Evolutionary conservation across 2,329 filamentous ascomycete genomes (phyloP).

Genomic region (Exophiala aquamarina): DNA sequence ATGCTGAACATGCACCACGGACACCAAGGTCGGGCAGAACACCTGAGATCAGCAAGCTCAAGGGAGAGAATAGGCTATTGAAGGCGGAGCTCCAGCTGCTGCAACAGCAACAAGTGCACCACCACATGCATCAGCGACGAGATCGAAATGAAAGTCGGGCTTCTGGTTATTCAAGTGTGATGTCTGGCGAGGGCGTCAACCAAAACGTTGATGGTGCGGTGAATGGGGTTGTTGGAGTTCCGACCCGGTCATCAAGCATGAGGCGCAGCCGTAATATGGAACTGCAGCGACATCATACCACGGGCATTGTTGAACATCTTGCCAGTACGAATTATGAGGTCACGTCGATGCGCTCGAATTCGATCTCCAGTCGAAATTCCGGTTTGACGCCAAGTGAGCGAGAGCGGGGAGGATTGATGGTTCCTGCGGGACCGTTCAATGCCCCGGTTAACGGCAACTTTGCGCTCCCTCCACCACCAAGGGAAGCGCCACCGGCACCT

Average conservation of each 20-base stretch:
- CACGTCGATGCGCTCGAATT: constrained; percentile 26
- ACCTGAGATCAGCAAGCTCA: constrained; percentile 59
- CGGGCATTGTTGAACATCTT: constrained; percentile 48
- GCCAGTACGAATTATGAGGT: constrained; percentile 28
- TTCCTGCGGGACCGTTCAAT: constrained; percentile 25
- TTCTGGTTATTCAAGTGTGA: constrained; percentile 22
- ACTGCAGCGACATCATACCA: constrained; percentile 50
- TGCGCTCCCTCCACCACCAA: constrained; percentile 20
- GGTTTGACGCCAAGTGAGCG: constrained; percentile 13
- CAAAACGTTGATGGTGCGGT: constrained; percentile 14
- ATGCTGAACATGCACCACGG: constrained; percentile 10
- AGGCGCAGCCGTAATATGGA: constrained; percentile 19
- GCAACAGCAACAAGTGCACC: constrained; percentile 37
- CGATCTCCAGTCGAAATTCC: constrained; percentile 24
- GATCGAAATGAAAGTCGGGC: constrained; percentile 25
- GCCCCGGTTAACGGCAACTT: constrained; percentile 27
- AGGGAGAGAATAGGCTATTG: constrained; percentile 60
- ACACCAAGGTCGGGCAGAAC: constrained; percentile 31
- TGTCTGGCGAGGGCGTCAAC: constrained; percentile 20
- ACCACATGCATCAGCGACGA: constrained; percentile 21
- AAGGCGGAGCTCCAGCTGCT: constrained; percentile 68
- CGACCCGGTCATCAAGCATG: constrained; percentile 33
- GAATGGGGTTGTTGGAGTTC: constrained; percentile 27
- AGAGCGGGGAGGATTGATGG: constrained; percentile 19
- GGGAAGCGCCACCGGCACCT: constrained; percentile 24